These are phyloP conservation scores for Babesia gibsoni DNA, from an alignment of 169 alveolate species.

Conservation along the genomic window DNA sequence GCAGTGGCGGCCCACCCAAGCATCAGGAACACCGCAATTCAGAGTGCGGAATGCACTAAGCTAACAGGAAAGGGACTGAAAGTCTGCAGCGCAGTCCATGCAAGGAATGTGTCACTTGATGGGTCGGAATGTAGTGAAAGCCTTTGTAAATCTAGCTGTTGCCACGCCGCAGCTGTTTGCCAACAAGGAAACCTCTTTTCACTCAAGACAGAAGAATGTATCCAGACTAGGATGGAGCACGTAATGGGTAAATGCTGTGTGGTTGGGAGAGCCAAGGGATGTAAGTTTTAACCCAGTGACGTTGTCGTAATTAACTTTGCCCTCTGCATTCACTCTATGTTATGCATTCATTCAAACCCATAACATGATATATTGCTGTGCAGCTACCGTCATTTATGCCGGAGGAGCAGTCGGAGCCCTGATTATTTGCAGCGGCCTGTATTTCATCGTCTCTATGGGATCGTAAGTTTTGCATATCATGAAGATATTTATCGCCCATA, in stretches of 20 bases:
- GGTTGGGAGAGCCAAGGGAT: conserved; percentile 14
- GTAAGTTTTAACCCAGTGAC: too few species aligned
- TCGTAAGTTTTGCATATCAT: conserved; percentile 32
- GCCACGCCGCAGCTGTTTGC: conserved; percentile 22
- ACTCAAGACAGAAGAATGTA: conserved; percentile 22
- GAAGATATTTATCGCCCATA: neutral
- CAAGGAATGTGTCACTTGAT: neutral
- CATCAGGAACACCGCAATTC: too few species aligned
- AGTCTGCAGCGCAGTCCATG: conserved; percentile 21
- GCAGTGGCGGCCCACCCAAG: too few species aligned
- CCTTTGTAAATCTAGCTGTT: conserved; percentile 1
- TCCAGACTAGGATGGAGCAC: neutral
- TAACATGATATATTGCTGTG: neutral
- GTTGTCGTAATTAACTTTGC: too few species aligned
- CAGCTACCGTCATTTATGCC: conserved; percentile 42
- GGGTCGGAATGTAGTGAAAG: neutral
- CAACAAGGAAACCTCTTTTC: conserved; percentile 6
- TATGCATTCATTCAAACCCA: neutral
- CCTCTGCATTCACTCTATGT: neutral
- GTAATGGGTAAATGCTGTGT: conserved; percentile 6
- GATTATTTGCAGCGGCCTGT: conserved; percentile 46
- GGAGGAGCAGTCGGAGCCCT: conserved; percentile 51
- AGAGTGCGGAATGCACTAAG: neutral
- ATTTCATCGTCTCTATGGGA: conserved; percentile 36
- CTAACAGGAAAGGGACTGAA: conserved; percentile 3